phyloP scores from a whole-genome alignment of 108 stramenopile species.

The Cyclotella kingstonii region DNA sequence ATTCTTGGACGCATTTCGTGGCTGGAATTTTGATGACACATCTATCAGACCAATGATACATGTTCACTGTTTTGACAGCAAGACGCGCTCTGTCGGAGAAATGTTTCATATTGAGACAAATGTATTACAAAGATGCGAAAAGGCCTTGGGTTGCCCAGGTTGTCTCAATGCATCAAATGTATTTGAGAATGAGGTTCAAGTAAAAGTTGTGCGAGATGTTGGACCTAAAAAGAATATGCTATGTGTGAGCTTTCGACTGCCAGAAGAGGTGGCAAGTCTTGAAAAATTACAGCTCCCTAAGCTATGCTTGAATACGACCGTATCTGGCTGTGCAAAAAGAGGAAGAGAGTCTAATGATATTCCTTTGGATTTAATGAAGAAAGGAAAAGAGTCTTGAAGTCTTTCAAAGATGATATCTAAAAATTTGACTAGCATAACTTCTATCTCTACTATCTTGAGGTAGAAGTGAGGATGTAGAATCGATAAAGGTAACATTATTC shows the following conservation, averaged over 20 bases:
- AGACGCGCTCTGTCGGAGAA: slow-evolving; percentile 40
- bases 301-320: too few relatives aligned
- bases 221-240: slow-evolving; percentile 87
- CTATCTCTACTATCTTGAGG: too few relatives aligned
- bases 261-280: slow-evolving; percentile 43
- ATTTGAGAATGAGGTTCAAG: slow-evolving; percentile 20
- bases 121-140: slow-evolving; percentile 55
- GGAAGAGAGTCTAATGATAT: background rate
- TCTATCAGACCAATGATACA: slow-evolving; percentile 57
- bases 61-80: slow-evolving; percentile 81
- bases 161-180: slow-evolving; percentile 18
- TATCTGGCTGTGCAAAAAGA: slow-evolving; percentile 1
- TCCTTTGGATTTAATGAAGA: too few relatives aligned
- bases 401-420: too few relatives aligned
- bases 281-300: slow-evolving; percentile 6
- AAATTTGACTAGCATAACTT: too few relatives aligned
- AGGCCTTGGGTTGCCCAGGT: slow-evolving; percentile 66
- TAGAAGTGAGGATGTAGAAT: too few relatives aligned
- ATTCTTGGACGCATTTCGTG: slow-evolving; percentile 93
- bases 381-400: too few relatives aligned
- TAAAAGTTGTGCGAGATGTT: slow-evolving; percentile 76
- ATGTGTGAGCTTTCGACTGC: slow-evolving; percentile 75
- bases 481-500: background rate
- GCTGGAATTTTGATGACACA: slow-evolving; percentile 42
- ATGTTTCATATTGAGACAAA: slow-evolving; percentile 31